Conservation (phyloP, 345 rosid species). For the Geranium rotundifolium region DNA sequence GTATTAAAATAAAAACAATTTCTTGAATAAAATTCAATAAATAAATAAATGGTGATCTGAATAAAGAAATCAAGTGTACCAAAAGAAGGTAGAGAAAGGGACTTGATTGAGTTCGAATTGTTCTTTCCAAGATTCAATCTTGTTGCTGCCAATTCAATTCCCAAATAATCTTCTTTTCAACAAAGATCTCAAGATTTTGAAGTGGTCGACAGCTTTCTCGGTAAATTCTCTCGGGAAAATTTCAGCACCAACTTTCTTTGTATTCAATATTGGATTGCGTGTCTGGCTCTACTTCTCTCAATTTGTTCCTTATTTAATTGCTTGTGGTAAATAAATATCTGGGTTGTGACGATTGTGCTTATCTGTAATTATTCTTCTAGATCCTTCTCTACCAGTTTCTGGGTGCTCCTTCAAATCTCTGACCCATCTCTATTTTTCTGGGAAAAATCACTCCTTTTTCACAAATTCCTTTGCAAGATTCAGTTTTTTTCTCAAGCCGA, state of each 20-base stretch:
- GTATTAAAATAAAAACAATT: too few species aligned
- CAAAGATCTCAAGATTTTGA: neutral
- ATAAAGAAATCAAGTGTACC: neutral
- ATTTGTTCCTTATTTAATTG: neutral
- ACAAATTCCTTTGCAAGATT: neutral
- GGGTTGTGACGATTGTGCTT: neutral
- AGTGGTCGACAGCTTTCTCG: neutral
- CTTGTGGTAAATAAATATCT: neutral
- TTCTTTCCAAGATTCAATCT: neutral
- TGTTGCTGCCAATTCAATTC: neutral
- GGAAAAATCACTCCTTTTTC: neutral
- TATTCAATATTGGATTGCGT: constrained; percentile 1
- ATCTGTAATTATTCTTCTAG: constrained; percentile 7
- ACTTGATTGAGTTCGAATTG: neutral
- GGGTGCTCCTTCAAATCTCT: neutral
- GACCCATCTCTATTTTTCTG: neutral
- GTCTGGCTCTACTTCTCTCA: neutral
- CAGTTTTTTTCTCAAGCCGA: neutral
- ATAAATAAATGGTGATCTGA: neutral
- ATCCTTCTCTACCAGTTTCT: constrained; percentile 9
- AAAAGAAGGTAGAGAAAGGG: neutral
- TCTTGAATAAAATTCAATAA: too few species aligned
- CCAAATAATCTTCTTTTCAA: neutral
- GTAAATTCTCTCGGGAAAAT: too few species aligned
- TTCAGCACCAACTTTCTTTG: too few species aligned